A percentile compares a stretch with the other conserved stretches of the same genome.
phyloP scores from a whole-genome alignment of 2,329 filamentous ascomycete genomes.

The Colletotrichum sansevieriae region DNA sequence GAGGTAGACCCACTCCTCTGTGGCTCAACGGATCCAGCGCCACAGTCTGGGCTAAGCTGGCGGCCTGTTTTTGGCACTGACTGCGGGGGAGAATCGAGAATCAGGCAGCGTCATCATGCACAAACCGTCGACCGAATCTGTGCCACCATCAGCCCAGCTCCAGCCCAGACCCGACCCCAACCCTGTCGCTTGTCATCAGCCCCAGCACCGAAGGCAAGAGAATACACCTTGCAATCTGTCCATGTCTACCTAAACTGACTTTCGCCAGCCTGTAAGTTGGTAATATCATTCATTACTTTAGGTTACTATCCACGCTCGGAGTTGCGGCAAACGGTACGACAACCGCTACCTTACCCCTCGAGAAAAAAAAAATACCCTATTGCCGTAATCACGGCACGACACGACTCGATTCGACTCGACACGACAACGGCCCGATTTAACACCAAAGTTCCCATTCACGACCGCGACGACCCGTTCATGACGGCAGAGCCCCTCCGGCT shows the following conservation, averaged over 20 bases:
- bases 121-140: conserved; percentile 12
- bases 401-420: not conserved
- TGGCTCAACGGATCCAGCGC: conserved; percentile 26
- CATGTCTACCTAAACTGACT: conserved; percentile 6
- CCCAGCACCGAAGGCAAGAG: conserved; percentile 16
- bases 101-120: conserved; percentile 42
- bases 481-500: conserved; percentile 6
- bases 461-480: conserved; percentile 18
- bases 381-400: not conserved
- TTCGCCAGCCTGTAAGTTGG: conserved; percentile 10
- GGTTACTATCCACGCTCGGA: conserved; percentile 1
- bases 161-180: conserved; percentile 17
- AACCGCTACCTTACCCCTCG: not conserved
- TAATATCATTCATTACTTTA: not conserved
- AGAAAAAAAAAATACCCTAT: conserved; percentile 22
- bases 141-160: conserved; percentile 20
- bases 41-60: conserved; percentile 30
- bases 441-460: not conserved
- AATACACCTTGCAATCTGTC: conserved; percentile 14
- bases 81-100: conserved; percentile 37
- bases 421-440: conserved; percentile 5
- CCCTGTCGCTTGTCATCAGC: conserved; percentile 25
- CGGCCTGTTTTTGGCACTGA: conserved; percentile 35
- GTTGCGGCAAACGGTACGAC: conserved; percentile 9
- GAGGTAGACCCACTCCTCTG: conserved; percentile 24